Evolutionary conservation across 768 basidiomycete genomes (phyloP), one percentile per base, ranked within the genome.

Genomic region (Pulveroboletus sp.): DNA sequence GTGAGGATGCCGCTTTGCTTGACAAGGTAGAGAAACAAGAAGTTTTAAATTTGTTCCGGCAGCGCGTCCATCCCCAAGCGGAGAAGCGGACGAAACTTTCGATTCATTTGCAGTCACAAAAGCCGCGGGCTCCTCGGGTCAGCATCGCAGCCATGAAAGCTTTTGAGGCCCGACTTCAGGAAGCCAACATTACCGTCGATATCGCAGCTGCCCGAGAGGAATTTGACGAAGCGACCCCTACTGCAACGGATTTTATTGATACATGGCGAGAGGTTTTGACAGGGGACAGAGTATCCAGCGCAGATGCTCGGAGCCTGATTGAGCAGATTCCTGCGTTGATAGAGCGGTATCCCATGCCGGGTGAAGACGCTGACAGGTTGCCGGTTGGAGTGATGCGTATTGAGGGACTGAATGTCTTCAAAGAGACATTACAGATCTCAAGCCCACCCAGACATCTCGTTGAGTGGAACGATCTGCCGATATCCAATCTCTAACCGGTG

Each of bases 21-120:
- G 70, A 77, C 43, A 71, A 69, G 8, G 72, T 93, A 52, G 85
- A 79, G 15, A 92, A 91, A 68, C 69, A 81, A 4, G 90, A 96
- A 30, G 73, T 98, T 31, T 56, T 90, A 24, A 62, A 75, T 8
- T 70, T 96, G 43, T 93, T 92, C 77, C 69, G 77, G 37, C 70
- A 74, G 14, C 77, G 78, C 47, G 80, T 91, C 44, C 84, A 91
- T 61, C 86, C 85, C 5, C 78, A 74, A 0, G 89, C 89, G 0
- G 54, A 71, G 27, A 77, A 73, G 3, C 83, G 94, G 35, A 75
- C 86, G 12, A 98, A 98, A 69, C 71, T 93, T 45, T 92, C 93
- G 1, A 74, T 90, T 41, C 95, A 94, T 55, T 73, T 89, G 69
- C 73, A 75, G 39, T 91, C 90, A 10, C 83, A 83, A 61, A 86